Evolutionary conservation across 1,284 basidiomycete species (phyloP), one percentile per base, ranked within the genome.

Genomic region (Hortiboletus rubellus): DNA sequence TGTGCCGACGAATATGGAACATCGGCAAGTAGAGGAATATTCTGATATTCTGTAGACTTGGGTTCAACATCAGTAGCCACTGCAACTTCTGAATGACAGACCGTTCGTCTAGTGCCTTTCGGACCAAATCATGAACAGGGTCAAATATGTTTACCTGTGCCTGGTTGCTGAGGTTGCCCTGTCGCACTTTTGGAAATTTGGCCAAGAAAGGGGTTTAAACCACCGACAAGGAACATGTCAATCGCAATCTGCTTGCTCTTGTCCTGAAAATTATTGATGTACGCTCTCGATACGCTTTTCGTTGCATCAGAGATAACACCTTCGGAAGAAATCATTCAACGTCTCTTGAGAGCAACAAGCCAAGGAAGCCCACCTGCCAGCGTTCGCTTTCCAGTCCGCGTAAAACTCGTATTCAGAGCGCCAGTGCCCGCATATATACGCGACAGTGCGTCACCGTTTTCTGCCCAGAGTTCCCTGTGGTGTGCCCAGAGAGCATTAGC

Each of bases 221-320:
- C 15, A 56, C 85, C 54, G 57, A 94, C 94, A 62, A 99, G 79
- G 63, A 99, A 90, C 82, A 94, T 90, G 69, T 99, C 97, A 60
- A 99, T 98, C 0, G 96, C 93, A 18, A 84, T 77, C 68, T 99
- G 97, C 72, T 99, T 99, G 45, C 83, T 86, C 72, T 93, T 94
- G 73, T 99, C 97, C 64, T 96, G 92, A 71, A 99, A 98, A 70
- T 98, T 98, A 72, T 96, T 97, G 72, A 98, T 97, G 69, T 98
- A 98, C 54, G 96, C 95, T 57, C 95, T 84, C 15, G 86, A 89
- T 22, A 97, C 93, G 66, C 94, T 96, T 74, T 99, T 99, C 3
- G 95, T 97, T 5, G 96, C 96, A 74, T 99, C 95, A 18, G 94
- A 95, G 24, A 99, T 75, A 31, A 97, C 82, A 34, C 94, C 94